Base-by-base conservation (phyloP, 2,329 filamentous ascomycete genomes). In the Paecilomyces sp. region DNA sequence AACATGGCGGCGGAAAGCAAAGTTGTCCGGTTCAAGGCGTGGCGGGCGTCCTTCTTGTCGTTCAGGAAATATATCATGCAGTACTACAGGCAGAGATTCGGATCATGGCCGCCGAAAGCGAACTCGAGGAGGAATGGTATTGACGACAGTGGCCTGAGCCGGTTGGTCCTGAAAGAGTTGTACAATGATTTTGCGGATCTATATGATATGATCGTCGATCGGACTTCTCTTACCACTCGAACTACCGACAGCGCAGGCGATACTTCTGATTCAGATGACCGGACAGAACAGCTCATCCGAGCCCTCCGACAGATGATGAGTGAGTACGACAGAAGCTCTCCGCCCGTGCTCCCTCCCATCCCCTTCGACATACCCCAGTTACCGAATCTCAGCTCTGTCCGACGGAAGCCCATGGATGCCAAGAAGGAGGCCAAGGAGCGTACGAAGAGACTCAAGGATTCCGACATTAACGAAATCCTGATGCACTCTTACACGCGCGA, bases 71-170 rank as follows among this genome's bases (percentile, higher is more conserved):
- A 92, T 70, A 83, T 88, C 18, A 79, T 92, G 56, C 79, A 81
- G 63, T 88, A 92, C 72, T 95, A 87, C 69, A 85, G 87, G 63
- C 74, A 81, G 56, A 81, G 83, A 54, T 88, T 87, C 67, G 87
- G 87, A n/a, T 82, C 86, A 31, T 90, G 93, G 93, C 92, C 94
- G 2, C 93, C 94, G 8, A 96, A 94, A 73, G 91, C 92, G 1
- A 89, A 84, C 67, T 93, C 87, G 67, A 96, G 95, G 81, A 96
- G 95, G 82, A 96, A 96, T 70, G 84, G 88, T 0, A 91, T 96
- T 64, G 88, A 89, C 30, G 91, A 92, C 66, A 90, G 86, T 65
- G 93, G 93, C 0, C 81, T 97, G 24, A 97, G 97, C 73, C 84
- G 94, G 25, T 76, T 91, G 53, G 90, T 96, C 5, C 79, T 97